Evolutionary conservation across 2,329 filamentous ascomycete species (phyloP).

Genomic region (Didymella glomerata): DNA sequence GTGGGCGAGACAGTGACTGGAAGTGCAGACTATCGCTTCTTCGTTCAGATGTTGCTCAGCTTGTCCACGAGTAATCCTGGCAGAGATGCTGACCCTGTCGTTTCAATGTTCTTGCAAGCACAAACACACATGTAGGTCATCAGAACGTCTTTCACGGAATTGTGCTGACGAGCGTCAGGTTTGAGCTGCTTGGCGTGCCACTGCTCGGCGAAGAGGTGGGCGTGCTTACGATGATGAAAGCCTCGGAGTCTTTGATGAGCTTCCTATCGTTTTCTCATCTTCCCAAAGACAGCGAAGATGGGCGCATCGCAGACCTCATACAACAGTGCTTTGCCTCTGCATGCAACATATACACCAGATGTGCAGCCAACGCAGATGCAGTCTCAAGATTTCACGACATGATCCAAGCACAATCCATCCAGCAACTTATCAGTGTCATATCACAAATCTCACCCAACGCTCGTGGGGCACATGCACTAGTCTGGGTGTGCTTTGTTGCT

Average conservation of each 20-base stretch:
- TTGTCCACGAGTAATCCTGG: constrained; percentile 24
- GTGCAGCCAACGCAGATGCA: constrained; percentile 16
- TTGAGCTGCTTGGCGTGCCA: constrained; percentile 29
- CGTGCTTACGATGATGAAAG: constrained; percentile 19
- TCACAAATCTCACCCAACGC: constrained; percentile 20
- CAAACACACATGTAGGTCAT: constrained; percentile 18
- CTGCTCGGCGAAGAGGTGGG: constrained; percentile 25
- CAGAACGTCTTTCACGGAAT: no score
- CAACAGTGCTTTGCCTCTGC: constrained; percentile 27
- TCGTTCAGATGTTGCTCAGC: constrained; percentile 51
- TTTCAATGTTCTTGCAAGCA: constrained; percentile 11
- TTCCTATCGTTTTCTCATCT: constrained; percentile 25
- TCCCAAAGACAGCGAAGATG: constrained; percentile 17
- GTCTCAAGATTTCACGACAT: constrained; percentile 1
- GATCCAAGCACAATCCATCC: constrained; percentile 15
- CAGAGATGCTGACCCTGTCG: not conserved
- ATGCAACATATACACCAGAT: constrained; percentile 26
- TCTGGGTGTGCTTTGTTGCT: constrained; percentile 35
- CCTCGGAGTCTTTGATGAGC: constrained; percentile 21
- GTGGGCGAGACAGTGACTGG: constrained; percentile 56
- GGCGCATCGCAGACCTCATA: constrained; percentile 21
- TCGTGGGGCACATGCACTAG: constrained; percentile 29
- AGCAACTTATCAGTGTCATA: constrained; percentile 21
- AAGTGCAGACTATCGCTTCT: constrained; percentile 50
- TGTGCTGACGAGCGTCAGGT: constrained; percentile 13